Base-by-base conservation (phyloP, 257 asterid species). In the Forsythia viridissima region DNA sequence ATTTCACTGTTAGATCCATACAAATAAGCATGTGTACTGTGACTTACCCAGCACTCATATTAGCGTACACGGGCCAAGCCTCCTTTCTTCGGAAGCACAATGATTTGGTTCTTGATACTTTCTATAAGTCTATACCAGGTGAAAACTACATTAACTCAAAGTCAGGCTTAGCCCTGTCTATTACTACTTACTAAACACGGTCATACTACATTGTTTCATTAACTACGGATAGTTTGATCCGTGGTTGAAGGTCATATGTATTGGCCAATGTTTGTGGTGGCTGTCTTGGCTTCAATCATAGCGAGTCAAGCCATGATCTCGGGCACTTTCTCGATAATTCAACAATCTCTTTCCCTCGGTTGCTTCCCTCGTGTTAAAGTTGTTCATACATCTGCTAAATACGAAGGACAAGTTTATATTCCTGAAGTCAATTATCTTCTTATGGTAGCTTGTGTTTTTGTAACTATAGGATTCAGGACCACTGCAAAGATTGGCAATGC, bases 271-370 rank as follows among this genome's bases (percentile, higher is more conserved):
- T 86, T 86, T 72, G 88, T 77, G 79, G 83, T 86, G 57, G 85
- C 87, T 30, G 84, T 83, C 3, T 13, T 76, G 39, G 87, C 89
- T 2, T 75, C 89, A 6, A 83, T 86, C 70, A 78, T 86, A 55
- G 89, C 89, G 12, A 86, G 89, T 63, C 89, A 86, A 76, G 87
- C 89, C 12, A 74, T 86, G 85, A 86, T 86, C 59, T 84, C 90
- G 0, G 90, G 86, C 10, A 80, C 88, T 1, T 86, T 86, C 37
- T 80, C 90, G 2, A 86, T 86, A 48, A 84, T 86, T 38, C 86
- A 77, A 37, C 90, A 86, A 70, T 86, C 89, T 15, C 84, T 86
- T 4, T 74, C 87, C 4, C 65, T 86, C 4, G 89, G 89, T n/a
- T 86, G 89, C 16, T 86, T 86, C 63, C 89, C 89, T 55, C 84